Evolutionary conservation across 139 green algal species (phyloP), one percentile per base, ranked within the genome.

Genomic region (Coelastrella sp.): DNA sequence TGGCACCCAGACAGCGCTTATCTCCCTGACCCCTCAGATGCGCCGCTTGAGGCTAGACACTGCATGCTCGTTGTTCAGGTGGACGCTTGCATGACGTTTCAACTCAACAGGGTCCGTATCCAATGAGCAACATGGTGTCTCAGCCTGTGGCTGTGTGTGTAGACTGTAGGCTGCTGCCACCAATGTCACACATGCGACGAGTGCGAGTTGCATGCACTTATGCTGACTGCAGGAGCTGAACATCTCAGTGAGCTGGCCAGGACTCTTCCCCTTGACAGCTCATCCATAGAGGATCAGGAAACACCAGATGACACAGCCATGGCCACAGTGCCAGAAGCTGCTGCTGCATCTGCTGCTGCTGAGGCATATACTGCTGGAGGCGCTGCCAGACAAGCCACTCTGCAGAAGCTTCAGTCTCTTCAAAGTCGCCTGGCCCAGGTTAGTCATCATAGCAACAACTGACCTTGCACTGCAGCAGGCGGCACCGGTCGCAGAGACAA

Each of bases 361-460:
- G 59, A 84, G 6, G 76, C 75, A 57, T 19, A 49, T 6, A 74
- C 49, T 59, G 59, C 59, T 15, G 75, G 75, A 19, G 86, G n/a
- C 6, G 24, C 86, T 11, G 86, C 78, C 27, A 60, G 86, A 5
- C 58, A 84, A 35, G 86, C n/a, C 56, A 82, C 86, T 22, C 49
- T 83, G 75, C 58, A 66, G 59, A 61, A 60, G 60, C 86, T 90
- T 24, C 35, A 35, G 25, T 27, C 59, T n/a, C 74, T 90, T 35
- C 60, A 65, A 7, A 49, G 14, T 14, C 74, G 59, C 8, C 60
- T 90, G 25, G 12, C 24, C 15, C 17, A 78, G 84, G 84, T 88
- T 49, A 56, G 6, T 73, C 3, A 20, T 56, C 8, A 22, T 57
- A 11, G 70, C 63, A 72, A 22, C 63, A 72, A 4, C 63, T 72